Conservation (phyloP, 140 eudicot species). For the Ambrosia hybrid region DNA sequence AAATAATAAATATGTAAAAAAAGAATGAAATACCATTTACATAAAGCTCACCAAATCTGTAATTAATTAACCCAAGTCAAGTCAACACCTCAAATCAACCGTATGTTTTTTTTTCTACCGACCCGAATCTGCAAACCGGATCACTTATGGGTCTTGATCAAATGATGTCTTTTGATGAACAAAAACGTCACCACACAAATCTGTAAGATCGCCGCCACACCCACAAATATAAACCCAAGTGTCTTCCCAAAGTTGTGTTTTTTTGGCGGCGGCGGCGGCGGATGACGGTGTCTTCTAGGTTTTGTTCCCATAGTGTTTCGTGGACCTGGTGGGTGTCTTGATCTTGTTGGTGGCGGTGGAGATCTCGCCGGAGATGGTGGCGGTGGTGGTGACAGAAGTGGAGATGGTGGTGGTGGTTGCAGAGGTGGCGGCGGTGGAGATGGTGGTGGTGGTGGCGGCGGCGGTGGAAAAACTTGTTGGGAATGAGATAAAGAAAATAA, state of each 20-base stretch:
- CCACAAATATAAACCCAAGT: conserved; percentile 38
- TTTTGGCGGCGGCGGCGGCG: conserved; percentile 5
- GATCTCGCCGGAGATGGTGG: not conserved
- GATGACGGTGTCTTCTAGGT: conserved; percentile 13
- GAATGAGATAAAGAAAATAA: conserved; percentile 11
- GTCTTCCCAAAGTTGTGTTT: conserved; percentile 29
- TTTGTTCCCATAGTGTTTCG: conserved; percentile 17
- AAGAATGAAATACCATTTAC: conserved; percentile 26
- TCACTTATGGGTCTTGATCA: conserved; percentile 23
- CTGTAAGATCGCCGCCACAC: conserved; percentile 34
- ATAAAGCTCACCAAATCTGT: conserved; percentile 26
- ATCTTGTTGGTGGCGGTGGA: conserved; percentile 11
- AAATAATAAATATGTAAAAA: conserved; percentile 23
- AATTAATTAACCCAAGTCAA: not conserved
- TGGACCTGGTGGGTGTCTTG: conserved; percentile 17
- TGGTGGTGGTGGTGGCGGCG: not conserved
- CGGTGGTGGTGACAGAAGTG: not conserved
- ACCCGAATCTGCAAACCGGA: not conserved
- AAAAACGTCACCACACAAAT: conserved; percentile 35
- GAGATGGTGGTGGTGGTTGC: not conserved
- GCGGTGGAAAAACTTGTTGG: conserved; percentile 23
- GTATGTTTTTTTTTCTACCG: not conserved
- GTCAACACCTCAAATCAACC: not conserved
- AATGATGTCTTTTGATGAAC: conserved; percentile 29
- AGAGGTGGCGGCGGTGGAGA: not conserved